Percentiles rank a stretch among this genome's conserved stretches.
Evolutionary conservation across 2,329 filamentous ascomycete genomes (phyloP).

Genomic region (Trematosphaeria pertusa): DNA sequence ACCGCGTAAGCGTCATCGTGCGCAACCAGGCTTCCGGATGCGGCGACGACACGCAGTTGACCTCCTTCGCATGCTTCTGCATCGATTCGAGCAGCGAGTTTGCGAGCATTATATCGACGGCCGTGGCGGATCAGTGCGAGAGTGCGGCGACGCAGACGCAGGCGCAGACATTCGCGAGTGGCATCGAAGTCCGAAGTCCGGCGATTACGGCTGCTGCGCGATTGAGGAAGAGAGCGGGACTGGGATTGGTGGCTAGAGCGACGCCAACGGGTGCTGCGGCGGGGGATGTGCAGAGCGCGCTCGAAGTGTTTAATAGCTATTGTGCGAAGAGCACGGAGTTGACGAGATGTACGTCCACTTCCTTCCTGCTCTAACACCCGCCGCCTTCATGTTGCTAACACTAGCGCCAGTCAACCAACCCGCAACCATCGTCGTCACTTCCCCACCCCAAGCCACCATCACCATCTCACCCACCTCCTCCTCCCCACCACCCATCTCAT

Average conservation of each 20-base stretch:
- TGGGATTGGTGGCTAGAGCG: not conserved
- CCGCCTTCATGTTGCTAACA: not conserved
- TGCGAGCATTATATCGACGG: slow-evolving; percentile 15
- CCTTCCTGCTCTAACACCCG: not conserved
- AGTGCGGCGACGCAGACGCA: slow-evolving; percentile 1
- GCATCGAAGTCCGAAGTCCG: not conserved
- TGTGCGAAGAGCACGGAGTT: slow-evolving; percentile 20
- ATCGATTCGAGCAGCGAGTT: slow-evolving; percentile 13
- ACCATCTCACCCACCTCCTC: not conserved
- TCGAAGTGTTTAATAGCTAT: slow-evolving; percentile 18
- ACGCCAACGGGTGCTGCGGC: slow-evolving; percentile 5
- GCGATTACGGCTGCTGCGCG: not conserved
- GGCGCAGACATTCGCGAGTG: not conserved
- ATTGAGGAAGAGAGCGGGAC: slow-evolving; percentile 2
- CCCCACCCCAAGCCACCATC: not conserved
- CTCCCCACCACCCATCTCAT: not conserved
- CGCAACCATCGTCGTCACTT: not conserved
- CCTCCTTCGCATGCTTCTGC: slow-evolving; percentile 30
- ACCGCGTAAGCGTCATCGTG: slow-evolving; percentile 25
- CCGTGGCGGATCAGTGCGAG: slow-evolving; percentile 9
- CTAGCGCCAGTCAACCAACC: slow-evolving; percentile 1
- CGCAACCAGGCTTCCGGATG: slow-evolving; percentile 26
- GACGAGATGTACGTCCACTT: slow-evolving; percentile 13
- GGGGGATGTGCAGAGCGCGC: slow-evolving; percentile 7
- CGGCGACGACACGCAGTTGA: slow-evolving; percentile 24